A percentile compares a stretch with the other conserved stretches of the same genome.
Evolutionary conservation across 148 eudicot species (phyloP).

Genomic region (Hydrangea macrophylla): DNA sequence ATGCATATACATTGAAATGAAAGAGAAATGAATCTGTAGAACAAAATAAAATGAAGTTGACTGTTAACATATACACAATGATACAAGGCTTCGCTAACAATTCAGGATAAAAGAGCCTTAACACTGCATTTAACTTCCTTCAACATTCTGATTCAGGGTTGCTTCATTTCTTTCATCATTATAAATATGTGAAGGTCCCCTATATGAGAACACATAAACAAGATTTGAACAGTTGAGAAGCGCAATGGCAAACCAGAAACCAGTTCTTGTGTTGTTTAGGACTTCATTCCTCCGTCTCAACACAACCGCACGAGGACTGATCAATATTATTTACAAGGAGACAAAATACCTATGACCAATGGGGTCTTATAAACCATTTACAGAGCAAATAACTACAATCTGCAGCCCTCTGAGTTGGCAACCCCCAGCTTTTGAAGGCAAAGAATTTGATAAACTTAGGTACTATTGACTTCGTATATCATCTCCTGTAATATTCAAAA

Average conservation of each 20-base stretch:
- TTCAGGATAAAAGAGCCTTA: neutral
- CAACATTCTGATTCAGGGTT: neutral
- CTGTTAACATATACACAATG: neutral
- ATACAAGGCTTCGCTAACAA: neutral
- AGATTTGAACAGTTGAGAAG: neutral
- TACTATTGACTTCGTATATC: conserved; percentile 46
- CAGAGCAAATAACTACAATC: neutral
- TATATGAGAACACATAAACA: neutral
- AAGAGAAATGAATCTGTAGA: neutral
- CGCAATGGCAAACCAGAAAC: neutral
- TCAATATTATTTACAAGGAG: neutral
- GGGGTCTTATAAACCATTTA: conserved; percentile 14
- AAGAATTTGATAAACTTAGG: neutral
- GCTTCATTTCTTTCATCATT: neutral
- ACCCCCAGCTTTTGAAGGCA: conserved; percentile 7
- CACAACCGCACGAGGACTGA: neutral
- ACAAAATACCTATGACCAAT: neutral
- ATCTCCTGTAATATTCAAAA: conserved; percentile 58
- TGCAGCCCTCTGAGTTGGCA: conserved; percentile 5
- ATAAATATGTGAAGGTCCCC: neutral
- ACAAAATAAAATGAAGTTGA: neutral
- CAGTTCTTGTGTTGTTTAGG: neutral
- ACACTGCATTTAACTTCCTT: conserved; percentile 8
- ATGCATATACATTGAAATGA: neutral
- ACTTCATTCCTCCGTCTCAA: neutral